Percentiles rank a stretch among this genome's conserved stretches.
Conservation (phyloP, 1,139 yeast species). For the Geotrichum aggregatum region DNA sequence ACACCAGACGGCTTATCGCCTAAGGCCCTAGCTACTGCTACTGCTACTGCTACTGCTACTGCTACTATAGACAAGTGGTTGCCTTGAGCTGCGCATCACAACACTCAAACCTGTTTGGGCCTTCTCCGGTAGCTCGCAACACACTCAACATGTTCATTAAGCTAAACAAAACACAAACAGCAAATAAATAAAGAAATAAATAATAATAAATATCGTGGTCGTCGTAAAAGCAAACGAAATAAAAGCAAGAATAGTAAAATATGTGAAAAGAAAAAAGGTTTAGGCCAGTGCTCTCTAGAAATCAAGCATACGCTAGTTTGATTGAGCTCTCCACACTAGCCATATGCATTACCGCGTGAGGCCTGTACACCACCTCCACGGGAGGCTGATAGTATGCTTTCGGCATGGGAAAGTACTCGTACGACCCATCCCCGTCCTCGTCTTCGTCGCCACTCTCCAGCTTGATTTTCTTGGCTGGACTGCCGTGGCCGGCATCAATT, state of each 20-base stretch:
- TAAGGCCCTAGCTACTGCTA: no score
- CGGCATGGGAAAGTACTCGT: conserved; percentile 56
- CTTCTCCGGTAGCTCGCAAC: not conserved
- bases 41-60: no score
- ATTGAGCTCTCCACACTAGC: conserved; percentile 2
- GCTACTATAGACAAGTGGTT: no score
- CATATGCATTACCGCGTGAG: conserved; percentile 55
- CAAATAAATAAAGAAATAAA: conserved; percentile 1
- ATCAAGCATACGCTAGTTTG: conserved; percentile 14
- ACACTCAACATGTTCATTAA: not conserved
- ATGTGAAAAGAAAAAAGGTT: not conserved
- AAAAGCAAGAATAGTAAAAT: not conserved
- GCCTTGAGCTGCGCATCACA: no score
- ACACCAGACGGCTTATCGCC: no score
- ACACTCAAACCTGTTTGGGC: not conserved
- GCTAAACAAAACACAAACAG: not conserved
- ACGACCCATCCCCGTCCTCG: conserved; percentile 24
- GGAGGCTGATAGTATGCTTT: conserved; percentile 56
- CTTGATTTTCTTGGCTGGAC: conserved; percentile 7
- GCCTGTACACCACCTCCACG: conserved; percentile 56
- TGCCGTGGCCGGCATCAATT: conserved; percentile 17
- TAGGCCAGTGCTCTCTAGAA: not conserved
- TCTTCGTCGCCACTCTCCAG: conserved; percentile 20
- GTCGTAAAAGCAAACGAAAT: not conserved
- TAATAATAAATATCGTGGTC: not conserved